A percentile compares a stretch with the other conserved stretches of the same genome.
Conservation (phyloP, 176 grass and related monocot species). For the Oryza nivara region DNA sequence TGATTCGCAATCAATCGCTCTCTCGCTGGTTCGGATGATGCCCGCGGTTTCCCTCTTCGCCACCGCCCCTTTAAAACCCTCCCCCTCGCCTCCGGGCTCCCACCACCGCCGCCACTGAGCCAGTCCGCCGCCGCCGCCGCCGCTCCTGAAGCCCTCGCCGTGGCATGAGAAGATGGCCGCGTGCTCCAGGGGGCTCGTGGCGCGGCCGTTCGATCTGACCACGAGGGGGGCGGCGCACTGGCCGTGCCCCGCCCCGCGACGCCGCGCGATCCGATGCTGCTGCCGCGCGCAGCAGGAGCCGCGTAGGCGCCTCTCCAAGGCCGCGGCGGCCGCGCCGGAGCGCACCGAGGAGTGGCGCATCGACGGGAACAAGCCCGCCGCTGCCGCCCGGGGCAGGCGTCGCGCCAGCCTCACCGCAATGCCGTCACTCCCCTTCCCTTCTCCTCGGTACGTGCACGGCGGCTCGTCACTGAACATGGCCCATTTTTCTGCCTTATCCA, state of each 20-base stretch:
- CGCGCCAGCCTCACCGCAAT: slow-evolving; percentile 43
- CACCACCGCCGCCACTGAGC: slow-evolving; percentile 33
- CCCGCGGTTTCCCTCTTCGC: slow-evolving; percentile 10
- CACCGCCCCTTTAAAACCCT: slow-evolving; percentile 47
- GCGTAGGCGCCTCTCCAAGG: slow-evolving; percentile 48
- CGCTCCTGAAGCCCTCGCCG: not conserved
- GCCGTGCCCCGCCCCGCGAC: slow-evolving; percentile 14
- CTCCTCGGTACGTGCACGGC: slow-evolving; percentile 56
- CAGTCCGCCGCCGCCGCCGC: not conserved
- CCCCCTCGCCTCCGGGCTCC: slow-evolving; percentile 32
- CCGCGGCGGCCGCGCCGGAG: slow-evolving; percentile 46
- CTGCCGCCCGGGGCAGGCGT: slow-evolving; percentile 36
- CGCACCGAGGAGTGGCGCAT: slow-evolving; percentile 47
- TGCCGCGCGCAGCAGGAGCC: slow-evolving; percentile 33
- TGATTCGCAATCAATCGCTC: slow-evolving; percentile 30
- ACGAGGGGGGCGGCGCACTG: slow-evolving; percentile 14
- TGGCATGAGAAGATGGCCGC: slow-evolving; percentile 62
- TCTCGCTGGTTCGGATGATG: slow-evolving; percentile 28
- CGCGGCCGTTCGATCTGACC: slow-evolving; percentile 58
- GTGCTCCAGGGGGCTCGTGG: slow-evolving; percentile 60
- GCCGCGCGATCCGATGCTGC: slow-evolving; percentile 48
- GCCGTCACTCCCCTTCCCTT: slow-evolving; percentile 55
- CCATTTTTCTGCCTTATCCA: not conserved
- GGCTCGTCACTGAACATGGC: not conserved
- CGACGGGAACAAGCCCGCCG: slow-evolving; percentile 53